Evolutionary conservation across 352 stramenopile species (phyloP).

Genomic region (Phytopythium kandeliae): DNA sequence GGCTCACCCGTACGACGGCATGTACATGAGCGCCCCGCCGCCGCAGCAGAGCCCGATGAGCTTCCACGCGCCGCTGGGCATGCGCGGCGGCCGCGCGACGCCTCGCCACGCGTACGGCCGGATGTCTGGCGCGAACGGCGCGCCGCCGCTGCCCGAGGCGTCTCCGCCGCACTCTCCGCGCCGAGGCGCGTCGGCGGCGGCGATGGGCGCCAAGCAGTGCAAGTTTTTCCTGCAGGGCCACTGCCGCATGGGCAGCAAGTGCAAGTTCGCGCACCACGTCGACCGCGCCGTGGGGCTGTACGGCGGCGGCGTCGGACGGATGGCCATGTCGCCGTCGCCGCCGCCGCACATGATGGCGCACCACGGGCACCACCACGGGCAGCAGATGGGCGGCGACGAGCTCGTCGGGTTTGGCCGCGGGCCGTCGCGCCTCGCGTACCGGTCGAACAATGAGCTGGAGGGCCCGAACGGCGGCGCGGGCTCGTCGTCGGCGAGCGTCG

Average conservation of each 20-base stretch:
- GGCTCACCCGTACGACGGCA: constrained; percentile 35
- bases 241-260: constrained; percentile 83
- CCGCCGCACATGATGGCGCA: constrained; percentile 5
- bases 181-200: constrained; percentile 17
- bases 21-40: constrained; percentile 41
- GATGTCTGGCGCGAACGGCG: constrained; percentile 13
- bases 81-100: constrained; percentile 21
- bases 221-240: constrained; percentile 84
- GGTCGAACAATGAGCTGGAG: constrained; percentile 16
- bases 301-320: background rate
- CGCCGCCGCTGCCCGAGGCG: constrained; percentile 40
- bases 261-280: constrained; percentile 72
- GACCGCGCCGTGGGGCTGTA: constrained; percentile 11
- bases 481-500: constrained; percentile 12
- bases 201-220: constrained; percentile 61
- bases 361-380: constrained; percentile 18
- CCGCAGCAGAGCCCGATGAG: constrained; percentile 32
- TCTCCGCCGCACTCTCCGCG: constrained; percentile 60
- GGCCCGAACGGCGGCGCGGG: constrained; percentile 18
- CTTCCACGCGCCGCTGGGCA: constrained; percentile 22
- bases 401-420: background rate
- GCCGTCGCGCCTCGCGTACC: constrained; percentile 9
- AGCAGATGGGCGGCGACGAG: constrained; percentile 22
- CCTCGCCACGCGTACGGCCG: constrained; percentile 39
- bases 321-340: constrained; percentile 7